Base-by-base conservation (phyloP, 2,329 filamentous ascomycete genomes). In the Ilyonectria robusta region DNA sequence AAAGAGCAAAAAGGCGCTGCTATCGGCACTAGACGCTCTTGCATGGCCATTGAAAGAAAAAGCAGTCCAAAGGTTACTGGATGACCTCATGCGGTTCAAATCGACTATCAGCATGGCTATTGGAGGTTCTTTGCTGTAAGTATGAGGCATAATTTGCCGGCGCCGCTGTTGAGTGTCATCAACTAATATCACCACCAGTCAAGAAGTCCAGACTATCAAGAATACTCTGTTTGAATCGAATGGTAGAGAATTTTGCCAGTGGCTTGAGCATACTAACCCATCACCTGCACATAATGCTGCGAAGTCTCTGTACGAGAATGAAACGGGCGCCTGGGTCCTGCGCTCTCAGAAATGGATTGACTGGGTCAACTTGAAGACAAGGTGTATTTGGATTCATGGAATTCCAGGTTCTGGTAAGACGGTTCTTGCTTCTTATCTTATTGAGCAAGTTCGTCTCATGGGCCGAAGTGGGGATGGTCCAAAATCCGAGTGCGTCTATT, bases 341-440 rank as follows among this genome's bases (percentile, higher is more conserved):
- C 26, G 31, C 26, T 21, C n/a, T 17, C 8, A 50, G 5, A 15
- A 47, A 29, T 59, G 56, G 56, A 50, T 33, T 13, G n/a, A 59
- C 6, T 59, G 56, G 56, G n/a, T 59, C 44, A 44, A 35, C 19
- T n/a, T 44, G 4, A 33, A 50, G 7, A 35, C 56, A 17, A 44
- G 56, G 17, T 47, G 56, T 59, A 6, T 59, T 50, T 59, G 56
- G 56, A 48, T 59, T 3, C 44, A 59, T n/a, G 56, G 56, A 35
- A 59, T 59, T 15, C 56, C 56, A 6, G 56, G 56, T 21, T 44
- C 56, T 35, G 56, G 56, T 2, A 59, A 59, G 19, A 59, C 56
- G 15, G 44, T 59, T 1, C 56, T 59, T 9, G 56, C 56, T 15
- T 26, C 40, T n/a, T 23, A 40, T 35, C 26, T 59, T 6, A 59